phyloP scores from a whole-genome alignment of 202 grass and related monocot species.

The Tripidium arundinaceum region DNA sequence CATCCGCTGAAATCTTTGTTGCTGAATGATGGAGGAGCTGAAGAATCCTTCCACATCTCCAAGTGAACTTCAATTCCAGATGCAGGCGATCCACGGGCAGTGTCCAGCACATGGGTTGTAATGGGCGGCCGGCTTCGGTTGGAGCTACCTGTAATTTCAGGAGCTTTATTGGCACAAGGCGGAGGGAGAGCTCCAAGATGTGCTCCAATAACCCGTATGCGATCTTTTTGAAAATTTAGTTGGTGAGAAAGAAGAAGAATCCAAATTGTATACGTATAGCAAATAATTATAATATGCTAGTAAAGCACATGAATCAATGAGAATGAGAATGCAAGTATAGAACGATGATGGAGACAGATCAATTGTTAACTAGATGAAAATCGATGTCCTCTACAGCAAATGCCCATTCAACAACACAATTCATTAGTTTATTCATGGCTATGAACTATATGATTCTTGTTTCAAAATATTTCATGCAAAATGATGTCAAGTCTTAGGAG shows the following conservation, averaged over 20 bases:
- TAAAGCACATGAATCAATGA: not conserved
- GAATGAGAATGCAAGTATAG: not conserved
- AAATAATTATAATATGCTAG: not conserved
- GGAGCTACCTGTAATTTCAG: slow-evolving; percentile 66
- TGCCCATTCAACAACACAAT: not conserved
- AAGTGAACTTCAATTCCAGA: slow-evolving; percentile 74
- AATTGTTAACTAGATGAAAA: not conserved
- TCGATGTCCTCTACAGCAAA: not conserved
- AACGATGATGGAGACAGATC: not conserved
- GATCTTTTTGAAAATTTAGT: slow-evolving; percentile 61
- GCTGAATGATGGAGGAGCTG: slow-evolving; percentile 45
- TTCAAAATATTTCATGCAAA: not conserved
- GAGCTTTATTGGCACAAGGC: slow-evolving; percentile 56
- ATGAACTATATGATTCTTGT: not conserved
- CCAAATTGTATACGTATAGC: not conserved
- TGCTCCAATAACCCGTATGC: slow-evolving; percentile 82
- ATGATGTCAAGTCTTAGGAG: not conserved
- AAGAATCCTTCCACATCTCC: slow-evolving; percentile 72
- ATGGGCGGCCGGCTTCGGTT: slow-evolving; percentile 66
- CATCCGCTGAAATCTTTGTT: slow-evolving; percentile 56
- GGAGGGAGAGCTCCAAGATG: slow-evolving; percentile 54
- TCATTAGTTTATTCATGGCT: not conserved
- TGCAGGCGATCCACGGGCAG: slow-evolving; percentile 62
- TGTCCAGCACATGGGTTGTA: slow-evolving; percentile 88
- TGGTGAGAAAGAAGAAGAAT: slow-evolving; percentile 33